Evolutionary conservation across 2,329 filamentous ascomycete genomes (phyloP).

Genomic region (Fusarium pilosicola): DNA sequence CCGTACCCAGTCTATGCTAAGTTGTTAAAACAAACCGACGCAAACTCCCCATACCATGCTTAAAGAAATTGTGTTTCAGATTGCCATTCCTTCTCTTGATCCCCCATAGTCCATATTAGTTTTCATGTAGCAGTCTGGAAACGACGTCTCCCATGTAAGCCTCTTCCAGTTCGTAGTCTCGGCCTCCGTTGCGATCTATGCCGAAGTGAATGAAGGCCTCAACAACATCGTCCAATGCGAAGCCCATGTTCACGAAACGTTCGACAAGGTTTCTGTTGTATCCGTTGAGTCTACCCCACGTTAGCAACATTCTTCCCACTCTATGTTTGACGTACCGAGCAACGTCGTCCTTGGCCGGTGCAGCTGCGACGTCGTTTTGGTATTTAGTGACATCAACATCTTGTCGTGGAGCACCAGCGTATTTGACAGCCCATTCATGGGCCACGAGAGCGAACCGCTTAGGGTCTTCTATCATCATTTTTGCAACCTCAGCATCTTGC

Average conservation of each 20-base stretch:
- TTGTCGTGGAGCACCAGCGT: conserved; percentile 77
- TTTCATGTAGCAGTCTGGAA: conserved; percentile 83
- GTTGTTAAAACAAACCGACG: conserved; percentile 2
- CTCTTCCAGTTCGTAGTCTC: conserved; percentile 88
- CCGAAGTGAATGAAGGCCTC: conserved; percentile 83
- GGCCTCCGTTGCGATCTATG: conserved; percentile 80
- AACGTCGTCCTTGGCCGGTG: conserved; percentile 22
- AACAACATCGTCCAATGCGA: conserved; percentile 87
- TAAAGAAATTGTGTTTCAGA: conserved; percentile 3
- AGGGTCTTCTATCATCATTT: conserved; percentile 84
- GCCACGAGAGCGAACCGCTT: conserved; percentile 83
- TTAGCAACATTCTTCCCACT: background rate
- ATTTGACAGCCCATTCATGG: conserved; percentile 87
- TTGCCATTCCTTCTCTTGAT: conserved; percentile 5
- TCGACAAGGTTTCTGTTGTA: conserved; percentile 88
- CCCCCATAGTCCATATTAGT: conserved; percentile 48
- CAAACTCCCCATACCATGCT: conserved; percentile 43
- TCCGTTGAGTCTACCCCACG: conserved; percentile 75
- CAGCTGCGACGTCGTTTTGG: conserved; percentile 62
- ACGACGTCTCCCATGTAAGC: conserved; percentile 92
- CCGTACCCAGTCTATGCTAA: conserved; percentile 23
- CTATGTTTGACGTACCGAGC: conserved; percentile 44
- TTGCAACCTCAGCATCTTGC: conserved; percentile 94
- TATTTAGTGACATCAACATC: conserved; percentile 54
- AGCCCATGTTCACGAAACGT: conserved; percentile 90